Conservation (phyloP, 176 grass and related monocot genomes). For the Elaeis guineensis region DNA sequence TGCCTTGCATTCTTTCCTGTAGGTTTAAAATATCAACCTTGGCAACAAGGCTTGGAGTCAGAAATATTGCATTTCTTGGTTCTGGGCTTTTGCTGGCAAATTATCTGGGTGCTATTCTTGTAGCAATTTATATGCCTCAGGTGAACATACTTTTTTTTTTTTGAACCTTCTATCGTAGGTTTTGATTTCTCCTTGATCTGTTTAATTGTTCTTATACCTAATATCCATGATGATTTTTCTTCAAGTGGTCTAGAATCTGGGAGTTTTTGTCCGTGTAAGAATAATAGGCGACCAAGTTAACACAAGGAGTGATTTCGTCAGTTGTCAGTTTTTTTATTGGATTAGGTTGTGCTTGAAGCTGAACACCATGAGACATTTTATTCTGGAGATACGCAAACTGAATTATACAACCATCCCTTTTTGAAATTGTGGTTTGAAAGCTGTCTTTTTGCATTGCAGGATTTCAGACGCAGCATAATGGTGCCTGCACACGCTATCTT, state of each 20-base stretch:
- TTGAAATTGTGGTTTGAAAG: too few relatives aligned
- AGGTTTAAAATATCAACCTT: constrained; percentile 96
- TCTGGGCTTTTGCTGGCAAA: constrained; percentile 78
- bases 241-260: too few relatives aligned
- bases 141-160: constrained; percentile 25
- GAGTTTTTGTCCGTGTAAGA: too few relatives aligned
- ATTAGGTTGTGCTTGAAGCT: too few relatives aligned
- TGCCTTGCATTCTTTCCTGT: background rate
- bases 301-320: too few relatives aligned
- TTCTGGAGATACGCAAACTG: too few relatives aligned
- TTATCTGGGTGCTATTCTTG: constrained; percentile 74
- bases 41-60: constrained; percentile 96
- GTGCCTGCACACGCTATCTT: constrained; percentile 61
- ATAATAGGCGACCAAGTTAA: too few relatives aligned
- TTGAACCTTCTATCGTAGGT: background rate
- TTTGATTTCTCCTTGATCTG: constrained; percentile 4
- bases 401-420: too few relatives aligned
- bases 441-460: constrained; percentile 37
- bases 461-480: constrained; percentile 70
- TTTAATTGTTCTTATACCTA: too few relatives aligned
- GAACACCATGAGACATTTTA: too few relatives aligned
- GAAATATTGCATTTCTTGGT: constrained; percentile 93
- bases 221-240: too few relatives aligned
- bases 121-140: constrained; percentile 81
- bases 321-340: too few relatives aligned